These are phyloP conservation scores for Verbena officinalis DNA, from an alignment of 257 asterid species.

Conservation along the genomic window DNA sequence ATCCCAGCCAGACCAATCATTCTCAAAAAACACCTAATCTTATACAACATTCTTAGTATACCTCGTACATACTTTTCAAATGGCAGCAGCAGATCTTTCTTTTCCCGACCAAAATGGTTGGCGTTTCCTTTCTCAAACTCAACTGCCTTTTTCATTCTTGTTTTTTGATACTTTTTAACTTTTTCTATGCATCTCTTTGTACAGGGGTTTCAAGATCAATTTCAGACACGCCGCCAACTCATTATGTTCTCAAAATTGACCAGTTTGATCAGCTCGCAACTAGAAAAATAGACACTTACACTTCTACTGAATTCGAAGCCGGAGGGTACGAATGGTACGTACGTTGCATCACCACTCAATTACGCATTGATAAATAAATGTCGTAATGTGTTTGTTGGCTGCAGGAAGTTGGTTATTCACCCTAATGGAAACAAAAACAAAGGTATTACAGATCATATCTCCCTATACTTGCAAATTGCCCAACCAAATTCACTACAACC, in stretches of 20 bases:
- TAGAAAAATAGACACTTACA: background rate
- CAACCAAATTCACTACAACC: constrained; percentile 37
- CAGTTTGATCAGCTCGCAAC: background rate
- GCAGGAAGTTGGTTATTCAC: constrained; percentile 66
- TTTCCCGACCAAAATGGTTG: background rate
- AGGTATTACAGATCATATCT: constrained; percentile 50
- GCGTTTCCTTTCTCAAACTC: background rate
- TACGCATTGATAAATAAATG: background rate
- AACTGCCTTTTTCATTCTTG: too few relatives aligned
- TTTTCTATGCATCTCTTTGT: background rate
- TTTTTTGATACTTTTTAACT: too few relatives aligned
- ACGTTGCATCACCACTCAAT: background rate
- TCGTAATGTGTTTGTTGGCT: background rate
- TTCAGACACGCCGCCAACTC: constrained; percentile 4
- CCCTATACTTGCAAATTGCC: constrained; percentile 52
- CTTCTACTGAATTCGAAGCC: constrained; percentile 46
- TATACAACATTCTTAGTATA: too few relatives aligned
- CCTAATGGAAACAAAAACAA: constrained; percentile 74
- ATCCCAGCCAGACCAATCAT: too few relatives aligned
- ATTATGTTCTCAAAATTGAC: background rate
- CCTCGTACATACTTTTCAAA: background rate
- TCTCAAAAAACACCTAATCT: too few relatives aligned
- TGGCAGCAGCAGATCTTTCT: background rate
- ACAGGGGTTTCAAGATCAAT: background rate
- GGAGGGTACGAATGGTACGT: constrained; percentile 75